Evolutionary conservation across 2,329 filamentous ascomycete genomes (phyloP), one percentile per base, ranked within the genome.

Genomic region (Aspergillus proliferans): DNA sequence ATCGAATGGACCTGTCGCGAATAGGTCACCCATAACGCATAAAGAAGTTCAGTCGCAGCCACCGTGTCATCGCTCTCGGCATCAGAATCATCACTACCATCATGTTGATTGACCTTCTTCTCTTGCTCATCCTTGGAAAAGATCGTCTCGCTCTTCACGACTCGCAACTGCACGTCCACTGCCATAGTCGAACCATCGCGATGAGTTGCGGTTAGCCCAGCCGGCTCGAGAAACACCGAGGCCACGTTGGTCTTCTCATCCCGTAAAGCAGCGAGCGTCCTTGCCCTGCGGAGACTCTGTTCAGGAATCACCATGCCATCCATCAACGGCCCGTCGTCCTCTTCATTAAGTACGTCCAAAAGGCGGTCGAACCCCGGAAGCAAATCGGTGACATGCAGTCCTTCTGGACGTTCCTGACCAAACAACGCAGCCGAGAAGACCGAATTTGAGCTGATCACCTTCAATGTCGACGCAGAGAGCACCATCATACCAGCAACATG

Each of bases 271-370:
- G 95, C 78, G 47, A 95, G 80, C 3, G 90, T 89, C 50, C 89
- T 82, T 6, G 93, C 93, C 57, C 91, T 85, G 50, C 93, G 84
- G 71, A 98, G 97, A 62, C 88, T 94, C 65, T 96, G 91, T 67
- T 98, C 93, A 1, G 93, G 91, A 48, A 98, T 86, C 14, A 98
- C 91, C 61, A 96, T 91, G n/a, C 93, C 93, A 67, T 98, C 93
- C 9, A 87, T 80, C 22, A 97, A 76, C 46, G 84, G 79, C 45
- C 96, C 79, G 38, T 88, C 84, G 58, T 98, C 91, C 64, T 96
- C 89, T 48, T 95, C 86, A 4, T 83, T 88, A 60, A 98, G 76
- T 24, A 94, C 83, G 39, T 83, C 77, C 45, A 98, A 74, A 41
- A 95, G 84, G 55, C 84, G 85, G 68, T 94, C 88, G 62, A 98